phyloP scores from a whole-genome alignment of 345 rosid species.

The Nasturtium officinale region DNA sequence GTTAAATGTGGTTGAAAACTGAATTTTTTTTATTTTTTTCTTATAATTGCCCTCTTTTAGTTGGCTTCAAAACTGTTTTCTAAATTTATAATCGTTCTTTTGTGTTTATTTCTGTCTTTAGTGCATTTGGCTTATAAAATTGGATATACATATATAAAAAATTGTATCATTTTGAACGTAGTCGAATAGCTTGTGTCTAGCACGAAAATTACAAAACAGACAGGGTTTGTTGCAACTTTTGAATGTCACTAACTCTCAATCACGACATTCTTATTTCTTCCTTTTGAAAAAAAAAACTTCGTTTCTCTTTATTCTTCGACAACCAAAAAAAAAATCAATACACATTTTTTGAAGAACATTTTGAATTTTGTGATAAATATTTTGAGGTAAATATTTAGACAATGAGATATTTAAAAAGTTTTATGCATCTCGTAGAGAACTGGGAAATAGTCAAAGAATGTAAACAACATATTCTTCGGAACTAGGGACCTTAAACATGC shows the following conservation, averaged over 20 bases:
- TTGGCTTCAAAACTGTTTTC: constrained; percentile 11
- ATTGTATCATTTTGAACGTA: background rate
- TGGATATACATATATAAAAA: background rate
- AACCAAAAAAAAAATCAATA: background rate
- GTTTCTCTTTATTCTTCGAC: background rate
- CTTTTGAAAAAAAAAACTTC: background rate
- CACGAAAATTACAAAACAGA: constrained; percentile 3
- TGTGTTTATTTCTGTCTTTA: constrained; percentile 3
- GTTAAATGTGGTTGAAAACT: constrained; percentile 1
- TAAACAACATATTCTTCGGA: background rate
- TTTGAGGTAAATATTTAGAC: background rate
- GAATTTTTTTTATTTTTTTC: constrained; percentile 17
- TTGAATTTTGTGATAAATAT: background rate
- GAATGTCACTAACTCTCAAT: constrained; percentile 10
- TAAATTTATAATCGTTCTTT: constrained; percentile 1
- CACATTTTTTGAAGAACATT: background rate
- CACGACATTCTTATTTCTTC: constrained; percentile 12
- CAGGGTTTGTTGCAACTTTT: constrained; percentile 13
- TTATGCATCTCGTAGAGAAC: background rate
- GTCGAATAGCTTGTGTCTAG: constrained; percentile 17
- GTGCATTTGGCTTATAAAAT: background rate
- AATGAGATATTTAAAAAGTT: background rate
- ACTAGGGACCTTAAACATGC: background rate
- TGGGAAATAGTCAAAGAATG: no score
- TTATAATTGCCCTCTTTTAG: constrained; percentile 11